Evolutionary conservation across 495 filamentous ascomycete genomes (phyloP).

Genomic region (Geoglossum glabrum): DNA sequence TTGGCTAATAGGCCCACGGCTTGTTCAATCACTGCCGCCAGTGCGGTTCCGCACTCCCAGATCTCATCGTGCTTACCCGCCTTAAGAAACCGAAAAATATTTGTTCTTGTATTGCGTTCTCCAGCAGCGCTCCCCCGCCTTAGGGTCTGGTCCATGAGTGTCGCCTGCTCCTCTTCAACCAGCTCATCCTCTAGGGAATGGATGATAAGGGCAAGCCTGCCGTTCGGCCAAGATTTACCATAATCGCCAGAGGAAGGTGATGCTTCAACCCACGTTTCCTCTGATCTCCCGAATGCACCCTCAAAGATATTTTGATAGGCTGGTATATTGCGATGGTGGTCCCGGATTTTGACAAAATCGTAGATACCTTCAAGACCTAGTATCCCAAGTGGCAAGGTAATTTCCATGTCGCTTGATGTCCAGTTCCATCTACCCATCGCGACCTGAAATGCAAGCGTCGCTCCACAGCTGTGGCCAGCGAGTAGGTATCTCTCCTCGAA

Average conservation of each 20-base stretch:
- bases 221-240: not conserved
- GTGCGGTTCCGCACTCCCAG: slow-evolving; percentile 29
- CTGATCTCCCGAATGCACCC: slow-evolving; percentile 41
- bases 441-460: slow-evolving; percentile 48
- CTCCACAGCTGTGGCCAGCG: slow-evolving; percentile 60
- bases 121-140: slow-evolving; percentile 22
- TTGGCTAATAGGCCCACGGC: not conserved
- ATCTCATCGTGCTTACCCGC: slow-evolving; percentile 43
- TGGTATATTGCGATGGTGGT: slow-evolving; percentile 20
- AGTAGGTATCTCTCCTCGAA: slow-evolving; percentile 38
- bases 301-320: slow-evolving; percentile 39
- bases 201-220: not conserved
- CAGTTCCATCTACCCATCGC: slow-evolving; percentile 24
- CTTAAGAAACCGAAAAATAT: slow-evolving; percentile 19
- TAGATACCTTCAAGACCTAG: slow-evolving; percentile 48
- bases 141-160: slow-evolving; percentile 4
- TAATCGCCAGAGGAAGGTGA: slow-evolving; percentile 24
- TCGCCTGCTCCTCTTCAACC: slow-evolving; percentile 7
- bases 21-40: slow-evolving; percentile 21
- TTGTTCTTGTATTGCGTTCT: slow-evolving; percentile 36
- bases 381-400: slow-evolving; percentile 25
- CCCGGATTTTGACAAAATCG: slow-evolving; percentile 34
- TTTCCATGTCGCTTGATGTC: not conserved
- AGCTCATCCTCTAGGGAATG: slow-evolving; percentile 2
- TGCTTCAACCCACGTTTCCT: slow-evolving; percentile 28